These are phyloP conservation scores for Neurospora cerealis DNA, from an alignment of 495 filamentous ascomycete genomes.

Conservation along the genomic window DNA sequence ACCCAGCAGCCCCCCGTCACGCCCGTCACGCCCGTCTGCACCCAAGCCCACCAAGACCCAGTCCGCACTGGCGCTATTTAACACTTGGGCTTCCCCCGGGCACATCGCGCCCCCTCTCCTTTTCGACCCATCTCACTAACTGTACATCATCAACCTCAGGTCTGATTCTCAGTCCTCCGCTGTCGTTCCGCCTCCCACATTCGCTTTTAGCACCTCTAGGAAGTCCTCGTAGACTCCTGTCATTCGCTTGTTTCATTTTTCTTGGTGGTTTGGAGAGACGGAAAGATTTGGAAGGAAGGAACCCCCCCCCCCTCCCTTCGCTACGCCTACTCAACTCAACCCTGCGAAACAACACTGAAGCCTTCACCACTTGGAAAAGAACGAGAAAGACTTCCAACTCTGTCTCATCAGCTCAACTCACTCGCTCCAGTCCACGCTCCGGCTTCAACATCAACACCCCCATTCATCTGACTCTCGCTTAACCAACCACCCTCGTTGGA, in stretches of 20 bases:
- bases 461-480: background rate
- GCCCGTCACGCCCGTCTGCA: background rate
- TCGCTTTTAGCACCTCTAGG: slow-evolving; percentile 42
- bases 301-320: background rate
- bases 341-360: background rate
- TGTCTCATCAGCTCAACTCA: background rate
- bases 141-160: slow-evolving; percentile 17
- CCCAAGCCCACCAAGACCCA: background rate
- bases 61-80: slow-evolving; percentile 21
- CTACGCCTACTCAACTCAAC: slow-evolving; percentile 8
- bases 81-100: slow-evolving; percentile 23
- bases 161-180: slow-evolving; percentile 26
- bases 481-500: slow-evolving; percentile 4
- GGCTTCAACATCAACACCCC: background rate
- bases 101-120: slow-evolving; percentile 15
- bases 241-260: slow-evolving; percentile 46
- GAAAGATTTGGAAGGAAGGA: slow-evolving; percentile 9
- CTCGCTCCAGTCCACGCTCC: background rate
- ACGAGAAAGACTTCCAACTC: background rate
- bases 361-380: background rate
- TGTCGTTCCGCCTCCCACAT: slow-evolving; percentile 32
- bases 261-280: slow-evolving; percentile 29
- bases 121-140: slow-evolving; percentile 16
- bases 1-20: background rate
- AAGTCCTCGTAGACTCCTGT: slow-evolving; percentile 58